Base-by-base conservation (phyloP, 1,284 basidiomycete species). In the Moesziomyces parantarcticus region DNA sequence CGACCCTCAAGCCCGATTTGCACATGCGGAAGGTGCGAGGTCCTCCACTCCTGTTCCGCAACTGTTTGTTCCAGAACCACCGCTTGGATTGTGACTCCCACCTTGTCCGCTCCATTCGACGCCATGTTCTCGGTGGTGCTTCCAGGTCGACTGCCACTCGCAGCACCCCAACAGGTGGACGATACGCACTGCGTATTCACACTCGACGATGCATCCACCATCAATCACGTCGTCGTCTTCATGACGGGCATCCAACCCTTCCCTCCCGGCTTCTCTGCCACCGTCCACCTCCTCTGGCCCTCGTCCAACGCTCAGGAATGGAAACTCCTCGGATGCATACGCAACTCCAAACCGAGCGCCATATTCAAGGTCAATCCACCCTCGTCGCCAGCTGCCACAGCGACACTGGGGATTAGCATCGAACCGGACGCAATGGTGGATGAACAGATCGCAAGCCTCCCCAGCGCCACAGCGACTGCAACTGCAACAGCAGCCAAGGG, bases 41-140 rank as follows among this genome's bases (percentile, higher is more conserved):
- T n/a, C 34, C 16, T 18, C 16, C 14, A 14, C 13, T 36, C 16
- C n/a, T 13, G 3, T 32, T 7, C 32, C 8, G 8, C 42, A 39
- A n/a, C n/a, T n/a, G 32, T 13, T n/a, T 29, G 20, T 32, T 23
- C 42, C 20, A 18, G 6, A 29, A 8, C 25, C 5, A 26, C 32
- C 5, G 5, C 14, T 16, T 34, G 34, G 4, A 10, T 36, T 36
- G 23, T 13, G 8, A 32, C 6, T 22, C 8, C 8, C 42, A 39
- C 32, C n/a, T n/a, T 29, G 16, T 29, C 29, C 8, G 14, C 42
- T 32, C 42, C 25, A 16, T 4, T 14, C n/a, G 9, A 2, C 20
- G 45, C 41, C 9, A 83, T 83, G 82, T 83, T 83, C 57, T 80
- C 78, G n/a, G 67, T 77, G 25, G 71, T 83, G 42, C 70, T 80